phyloP scores from a whole-genome alignment of 768 basidiomycete genomes.

The Lactarius quietus region DNA sequence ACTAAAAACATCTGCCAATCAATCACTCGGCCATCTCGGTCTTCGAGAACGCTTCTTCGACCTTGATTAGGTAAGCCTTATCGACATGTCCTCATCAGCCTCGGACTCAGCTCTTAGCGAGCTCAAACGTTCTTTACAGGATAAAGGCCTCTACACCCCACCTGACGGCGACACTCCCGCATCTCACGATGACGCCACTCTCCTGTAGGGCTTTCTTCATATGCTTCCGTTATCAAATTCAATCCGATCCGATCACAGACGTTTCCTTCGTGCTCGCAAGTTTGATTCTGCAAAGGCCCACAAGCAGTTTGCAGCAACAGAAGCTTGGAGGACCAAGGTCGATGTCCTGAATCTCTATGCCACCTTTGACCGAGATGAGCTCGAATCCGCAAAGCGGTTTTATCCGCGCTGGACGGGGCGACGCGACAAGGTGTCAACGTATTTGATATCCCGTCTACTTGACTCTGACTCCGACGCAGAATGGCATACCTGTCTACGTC shows the following conservation, averaged over 20 bases:
- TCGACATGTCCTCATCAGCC: neutral
- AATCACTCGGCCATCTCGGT: slow-evolving; percentile 1
- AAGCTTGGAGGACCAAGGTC: slow-evolving; percentile 64
- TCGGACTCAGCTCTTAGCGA: neutral
- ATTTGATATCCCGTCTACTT: slow-evolving; percentile 3
- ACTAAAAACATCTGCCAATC: neutral
- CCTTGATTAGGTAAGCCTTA: neutral
- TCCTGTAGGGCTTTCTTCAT: slow-evolving; percentile 47
- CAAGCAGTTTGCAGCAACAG: slow-evolving; percentile 65
- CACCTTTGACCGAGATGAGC: slow-evolving; percentile 54
- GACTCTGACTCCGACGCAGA: slow-evolving; percentile 35
- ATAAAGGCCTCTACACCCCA: slow-evolving; percentile 9
- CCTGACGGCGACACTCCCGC: slow-evolving; percentile 33
- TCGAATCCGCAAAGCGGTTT: slow-evolving; percentile 55
- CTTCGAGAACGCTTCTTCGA: neutral
- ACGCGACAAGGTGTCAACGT: slow-evolving; percentile 56
- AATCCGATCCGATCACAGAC: slow-evolving; percentile 39
- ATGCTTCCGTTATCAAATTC: too few relatives aligned
- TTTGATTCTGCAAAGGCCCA: slow-evolving; percentile 61
- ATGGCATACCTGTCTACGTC: slow-evolving; percentile 72
- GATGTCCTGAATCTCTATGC: slow-evolving; percentile 61
- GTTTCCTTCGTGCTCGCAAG: slow-evolving; percentile 77
- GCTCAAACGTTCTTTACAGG: slow-evolving; percentile 6
- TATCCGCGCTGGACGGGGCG: slow-evolving; percentile 84
- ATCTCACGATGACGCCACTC: slow-evolving; percentile 61